Evolutionary conservation across 2,329 filamentous ascomycete genomes (phyloP).

Genomic region (Gnomoniopsis sp.): DNA sequence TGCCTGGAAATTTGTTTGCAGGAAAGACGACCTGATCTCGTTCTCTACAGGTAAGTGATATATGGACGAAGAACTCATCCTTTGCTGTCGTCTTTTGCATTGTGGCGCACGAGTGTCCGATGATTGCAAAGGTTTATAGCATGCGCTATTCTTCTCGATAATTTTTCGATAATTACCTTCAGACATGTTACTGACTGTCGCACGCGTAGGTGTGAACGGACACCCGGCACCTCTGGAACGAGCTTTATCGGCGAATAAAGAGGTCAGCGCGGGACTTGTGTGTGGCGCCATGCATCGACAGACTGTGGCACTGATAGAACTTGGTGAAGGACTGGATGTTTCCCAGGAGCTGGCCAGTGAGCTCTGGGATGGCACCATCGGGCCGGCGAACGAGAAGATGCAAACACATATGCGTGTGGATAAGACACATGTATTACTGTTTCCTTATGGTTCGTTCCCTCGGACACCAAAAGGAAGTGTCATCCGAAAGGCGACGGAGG

Average conservation of each 20-base stretch:
- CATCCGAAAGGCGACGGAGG: slow-evolving; percentile 16
- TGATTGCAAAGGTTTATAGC: too few species aligned
- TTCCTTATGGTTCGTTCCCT: slow-evolving; percentile 14
- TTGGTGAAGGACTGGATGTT: slow-evolving; percentile 6
- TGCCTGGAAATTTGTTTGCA: slow-evolving; percentile 21
- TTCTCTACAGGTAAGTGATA: slow-evolving; percentile 14
- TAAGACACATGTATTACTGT: slow-evolving; percentile 19
- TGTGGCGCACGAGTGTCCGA: too few species aligned
- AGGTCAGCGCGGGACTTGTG: slow-evolving; percentile 18
- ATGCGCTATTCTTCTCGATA: too few species aligned
- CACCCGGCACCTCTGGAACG: slow-evolving; percentile 19
- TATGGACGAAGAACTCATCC: too few species aligned
- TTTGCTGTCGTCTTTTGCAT: too few species aligned
- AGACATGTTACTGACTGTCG: too few species aligned
- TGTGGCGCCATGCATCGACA: slow-evolving; percentile 19
- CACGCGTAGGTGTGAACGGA: slow-evolving; percentile 17
- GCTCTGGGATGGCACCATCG: slow-evolving; percentile 18
- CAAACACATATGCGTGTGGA: slow-evolving; percentile 19
- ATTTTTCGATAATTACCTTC: too few species aligned
- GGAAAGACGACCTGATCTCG: slow-evolving; percentile 25
- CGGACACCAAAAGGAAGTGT: slow-evolving; percentile 21
- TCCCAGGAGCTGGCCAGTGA: slow-evolving; percentile 6
- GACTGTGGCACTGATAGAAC: slow-evolving; percentile 20
- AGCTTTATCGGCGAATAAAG: slow-evolving; percentile 8
- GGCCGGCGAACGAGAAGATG: slow-evolving; percentile 19